Evolutionary conservation across 2,329 filamentous ascomycete genomes (phyloP).

Genomic region (Scorias spongiosa): DNA sequence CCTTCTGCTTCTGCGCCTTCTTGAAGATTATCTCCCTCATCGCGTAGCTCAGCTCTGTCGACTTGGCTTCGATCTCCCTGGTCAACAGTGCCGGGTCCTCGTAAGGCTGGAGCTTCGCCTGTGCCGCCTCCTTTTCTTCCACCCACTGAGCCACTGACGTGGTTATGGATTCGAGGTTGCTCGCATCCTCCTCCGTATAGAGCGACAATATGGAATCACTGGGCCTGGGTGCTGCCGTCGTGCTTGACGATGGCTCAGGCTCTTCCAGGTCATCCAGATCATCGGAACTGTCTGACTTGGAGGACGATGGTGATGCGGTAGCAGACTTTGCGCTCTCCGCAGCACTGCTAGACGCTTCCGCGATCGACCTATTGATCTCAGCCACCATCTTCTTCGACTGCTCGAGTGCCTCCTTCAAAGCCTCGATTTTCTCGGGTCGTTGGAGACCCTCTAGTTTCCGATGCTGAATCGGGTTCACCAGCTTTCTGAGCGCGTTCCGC

Average conservation of each 20-base stretch:
- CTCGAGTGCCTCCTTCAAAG: constrained; percentile 54
- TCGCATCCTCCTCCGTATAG: constrained; percentile 60
- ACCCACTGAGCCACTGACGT: constrained; percentile 59
- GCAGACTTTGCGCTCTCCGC: constrained; percentile 7
- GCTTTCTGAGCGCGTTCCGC: constrained; percentile 59
- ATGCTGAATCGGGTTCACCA: constrained; percentile 63
- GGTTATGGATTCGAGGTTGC: constrained; percentile 46
- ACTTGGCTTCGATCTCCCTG: constrained; percentile 55
- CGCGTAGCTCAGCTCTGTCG: constrained; percentile 55
- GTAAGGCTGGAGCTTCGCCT: constrained; percentile 52
- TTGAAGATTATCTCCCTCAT: constrained; percentile 57
- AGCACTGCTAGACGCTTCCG: constrained; percentile 33
- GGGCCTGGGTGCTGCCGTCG: constrained; percentile 31
- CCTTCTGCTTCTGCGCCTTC: constrained; percentile 35
- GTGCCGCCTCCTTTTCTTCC: constrained; percentile 50
- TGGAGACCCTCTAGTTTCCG: constrained; percentile 56
- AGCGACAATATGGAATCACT: constrained; percentile 31
- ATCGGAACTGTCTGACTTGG: constrained; percentile 24
- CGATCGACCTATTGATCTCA: constrained; percentile 56
- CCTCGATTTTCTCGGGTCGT: constrained; percentile 54
- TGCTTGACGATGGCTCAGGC: constrained; percentile 33
- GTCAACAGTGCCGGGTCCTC: constrained; percentile 62
- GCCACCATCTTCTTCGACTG: constrained; percentile 56
- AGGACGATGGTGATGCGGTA: constrained; percentile 35
- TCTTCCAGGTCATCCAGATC: constrained; percentile 57